Evolutionary conservation across 805 yeast genomes (phyloP).

Genomic region (Barnettozyma populi): DNA sequence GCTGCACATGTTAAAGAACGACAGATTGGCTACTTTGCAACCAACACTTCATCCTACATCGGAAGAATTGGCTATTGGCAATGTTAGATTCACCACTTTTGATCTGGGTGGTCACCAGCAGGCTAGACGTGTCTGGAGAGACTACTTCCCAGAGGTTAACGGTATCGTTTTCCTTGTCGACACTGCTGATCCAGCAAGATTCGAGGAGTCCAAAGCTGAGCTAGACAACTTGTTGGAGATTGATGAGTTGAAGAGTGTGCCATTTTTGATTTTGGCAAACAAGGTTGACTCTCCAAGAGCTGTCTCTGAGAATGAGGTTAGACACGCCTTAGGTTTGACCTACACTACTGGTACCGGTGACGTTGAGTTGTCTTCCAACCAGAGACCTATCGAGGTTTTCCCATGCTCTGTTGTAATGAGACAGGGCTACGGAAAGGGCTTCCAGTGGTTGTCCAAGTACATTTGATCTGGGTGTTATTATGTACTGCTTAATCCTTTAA

Average conservation of each 20-base stretch:
- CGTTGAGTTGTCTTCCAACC: slow-evolving; percentile 54
- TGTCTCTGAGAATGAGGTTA: slow-evolving; percentile 89
- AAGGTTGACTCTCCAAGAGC: slow-evolving; percentile 94
- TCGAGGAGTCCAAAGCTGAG: slow-evolving; percentile 91
- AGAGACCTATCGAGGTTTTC: slow-evolving; percentile 89
- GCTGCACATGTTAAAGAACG: slow-evolving; percentile 84
- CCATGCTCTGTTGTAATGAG: slow-evolving; percentile 99
- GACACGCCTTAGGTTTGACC: slow-evolving; percentile 82
- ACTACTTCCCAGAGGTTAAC: slow-evolving; percentile 98
- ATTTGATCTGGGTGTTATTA: slow-evolving; percentile 40
- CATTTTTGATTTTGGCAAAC: slow-evolving; percentile 92
- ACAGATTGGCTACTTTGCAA: slow-evolving; percentile 94
- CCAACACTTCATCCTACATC: slow-evolving; percentile 99
- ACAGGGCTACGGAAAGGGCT: slow-evolving; percentile 97
- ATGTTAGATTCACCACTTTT: slow-evolving; percentile 93
- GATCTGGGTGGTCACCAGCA: slow-evolving; percentile 98
- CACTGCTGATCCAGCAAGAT: slow-evolving; percentile 94
- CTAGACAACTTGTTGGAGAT: slow-evolving; percentile 88
- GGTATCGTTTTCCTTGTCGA: slow-evolving; percentile 96
- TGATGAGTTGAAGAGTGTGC: slow-evolving; percentile 85
- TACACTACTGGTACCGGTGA: slow-evolving; percentile 89
- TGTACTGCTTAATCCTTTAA: neutral
- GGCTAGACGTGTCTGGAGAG: slow-evolving; percentile 99
- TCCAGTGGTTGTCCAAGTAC: slow-evolving; percentile 96
- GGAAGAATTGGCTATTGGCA: slow-evolving; percentile 95